These are phyloP conservation scores for Hygrophorus pudorinus DNA, from an alignment of 768 basidiomycete genomes.

Conservation along the genomic window DNA sequence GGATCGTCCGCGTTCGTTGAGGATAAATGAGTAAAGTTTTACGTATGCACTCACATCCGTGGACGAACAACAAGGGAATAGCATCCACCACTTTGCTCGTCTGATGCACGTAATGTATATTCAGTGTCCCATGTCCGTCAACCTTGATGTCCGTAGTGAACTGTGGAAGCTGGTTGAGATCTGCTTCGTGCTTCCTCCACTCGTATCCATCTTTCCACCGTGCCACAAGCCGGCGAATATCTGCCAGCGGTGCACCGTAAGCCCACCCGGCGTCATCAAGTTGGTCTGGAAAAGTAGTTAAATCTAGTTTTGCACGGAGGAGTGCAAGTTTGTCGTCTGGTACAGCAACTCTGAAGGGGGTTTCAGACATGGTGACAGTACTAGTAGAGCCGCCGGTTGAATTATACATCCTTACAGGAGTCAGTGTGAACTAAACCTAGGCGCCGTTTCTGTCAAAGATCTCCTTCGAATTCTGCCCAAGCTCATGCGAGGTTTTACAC, in stretches of 20 bases:
- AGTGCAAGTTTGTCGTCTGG: slow-evolving; percentile 29
- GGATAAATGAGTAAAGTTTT: background rate
- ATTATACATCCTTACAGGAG: no score
- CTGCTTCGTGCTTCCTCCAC: slow-evolving; percentile 44
- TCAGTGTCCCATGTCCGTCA: slow-evolving; percentile 30
- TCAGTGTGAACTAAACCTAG: no score
- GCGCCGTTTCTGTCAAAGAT: no score
- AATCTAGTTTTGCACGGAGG: slow-evolving; percentile 36
- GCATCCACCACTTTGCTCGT: slow-evolving; percentile 33
- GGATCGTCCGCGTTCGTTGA: background rate
- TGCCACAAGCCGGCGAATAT: slow-evolving; percentile 36
- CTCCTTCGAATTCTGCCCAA: no score
- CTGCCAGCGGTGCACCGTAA: slow-evolving; percentile 44
- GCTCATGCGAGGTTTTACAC: no score
- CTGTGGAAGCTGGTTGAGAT: slow-evolving; percentile 46
- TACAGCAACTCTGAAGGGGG: slow-evolving; percentile 38
- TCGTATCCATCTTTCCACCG: slow-evolving; percentile 46
- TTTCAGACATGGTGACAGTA: slow-evolving; percentile 23
- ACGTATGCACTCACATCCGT: slow-evolving; percentile 35
- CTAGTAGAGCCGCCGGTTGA: no score
- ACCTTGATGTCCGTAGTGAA: slow-evolving; percentile 43
- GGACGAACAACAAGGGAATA: slow-evolving; percentile 50
- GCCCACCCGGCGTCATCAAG: slow-evolving; percentile 38
- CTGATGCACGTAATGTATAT: slow-evolving; percentile 51
- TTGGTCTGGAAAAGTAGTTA: slow-evolving; percentile 47